Conservation (phyloP, 2,329 filamentous ascomycete genomes). For the Ophioceras dolichostomum region DNA sequence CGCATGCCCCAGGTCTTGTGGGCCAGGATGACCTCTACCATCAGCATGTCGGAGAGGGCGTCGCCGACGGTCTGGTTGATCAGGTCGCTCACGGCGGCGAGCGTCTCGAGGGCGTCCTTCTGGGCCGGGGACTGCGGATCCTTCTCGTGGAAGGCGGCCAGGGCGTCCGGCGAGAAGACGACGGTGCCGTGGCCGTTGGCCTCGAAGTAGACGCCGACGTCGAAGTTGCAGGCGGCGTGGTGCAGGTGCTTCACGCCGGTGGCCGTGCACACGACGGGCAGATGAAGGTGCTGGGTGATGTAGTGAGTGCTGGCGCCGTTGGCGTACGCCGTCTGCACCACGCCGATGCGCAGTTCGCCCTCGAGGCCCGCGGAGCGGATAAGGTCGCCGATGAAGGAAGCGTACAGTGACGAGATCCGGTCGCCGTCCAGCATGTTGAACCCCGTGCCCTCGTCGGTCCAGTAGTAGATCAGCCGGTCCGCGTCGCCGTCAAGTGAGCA, state of each 20-base stretch:
- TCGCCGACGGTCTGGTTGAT: slow-evolving; percentile 99
- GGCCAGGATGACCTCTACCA: slow-evolving; percentile 91
- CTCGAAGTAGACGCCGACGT: slow-evolving; percentile 96
- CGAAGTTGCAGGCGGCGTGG: slow-evolving; percentile 89
- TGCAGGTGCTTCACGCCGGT: slow-evolving; percentile 97
- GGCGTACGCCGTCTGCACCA: slow-evolving; percentile 95
- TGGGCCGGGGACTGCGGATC: slow-evolving; percentile 86
- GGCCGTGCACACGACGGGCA: slow-evolving; percentile 85
- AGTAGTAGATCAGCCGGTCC: slow-evolving; percentile 93
- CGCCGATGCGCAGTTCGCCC: slow-evolving; percentile 75
- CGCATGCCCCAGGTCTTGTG: slow-evolving; percentile 85
- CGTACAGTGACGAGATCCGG: slow-evolving; percentile 82
- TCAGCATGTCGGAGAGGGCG: slow-evolving; percentile 86
- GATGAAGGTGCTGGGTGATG: slow-evolving; percentile 73
- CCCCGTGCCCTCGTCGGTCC: slow-evolving; percentile 64
- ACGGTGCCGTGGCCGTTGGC: slow-evolving; percentile 97
- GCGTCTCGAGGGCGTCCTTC: slow-evolving; percentile 75
- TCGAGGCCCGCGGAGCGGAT: slow-evolving; percentile 67
- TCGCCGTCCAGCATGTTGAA: slow-evolving; percentile 95
- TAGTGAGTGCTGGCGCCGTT: slow-evolving; percentile 93
- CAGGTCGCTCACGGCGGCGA: slow-evolving; percentile 72
- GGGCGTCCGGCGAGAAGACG: slow-evolving; percentile 77
- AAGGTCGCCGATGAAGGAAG: slow-evolving; percentile 80
- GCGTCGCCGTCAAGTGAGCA: slow-evolving; percentile 93
- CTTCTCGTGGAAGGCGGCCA: slow-evolving; percentile 65